phyloP scores from a whole-genome alignment of 2,329 filamentous ascomycete genomes.

The Paecilomyces fulvus region DNA sequence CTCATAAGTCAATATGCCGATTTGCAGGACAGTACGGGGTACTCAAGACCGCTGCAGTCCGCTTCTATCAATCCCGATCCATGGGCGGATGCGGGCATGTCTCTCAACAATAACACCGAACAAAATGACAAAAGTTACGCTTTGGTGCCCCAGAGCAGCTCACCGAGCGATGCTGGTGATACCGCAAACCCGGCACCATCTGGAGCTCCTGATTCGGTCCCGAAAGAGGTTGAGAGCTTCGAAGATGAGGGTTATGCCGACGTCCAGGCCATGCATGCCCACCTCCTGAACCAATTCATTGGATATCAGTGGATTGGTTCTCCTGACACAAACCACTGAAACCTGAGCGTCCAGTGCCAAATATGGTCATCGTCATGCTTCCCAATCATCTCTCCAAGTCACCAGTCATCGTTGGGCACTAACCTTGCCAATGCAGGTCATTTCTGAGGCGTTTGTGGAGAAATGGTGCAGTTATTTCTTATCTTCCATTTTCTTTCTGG shows the following conservation, averaged over 20 bases:
- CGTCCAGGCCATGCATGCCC: not conserved
- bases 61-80: not conserved
- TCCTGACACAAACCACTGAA: not conserved
- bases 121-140: not conserved
- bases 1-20: not conserved
- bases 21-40: not conserved
- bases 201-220: not conserved
- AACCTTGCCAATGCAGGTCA: not conserved
- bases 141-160: not conserved
- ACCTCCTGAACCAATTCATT: not conserved
- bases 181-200: not conserved
- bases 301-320: not conserved
- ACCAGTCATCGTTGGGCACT: not conserved
- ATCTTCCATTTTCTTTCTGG: not conserved
- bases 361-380: not conserved
- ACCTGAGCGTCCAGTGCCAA: not conserved
- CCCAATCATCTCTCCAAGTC: not conserved
- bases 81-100: not conserved
- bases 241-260: not conserved
- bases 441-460: not conserved
- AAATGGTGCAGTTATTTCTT: not conserved
- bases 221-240: not conserved
- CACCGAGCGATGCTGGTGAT: not conserved
- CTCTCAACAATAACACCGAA: not conserved
- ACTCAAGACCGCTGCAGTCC: not conserved